phyloP scores from a whole-genome alignment of 108 stramenopile species.

The Pseudonitzschia multistriata region DNA sequence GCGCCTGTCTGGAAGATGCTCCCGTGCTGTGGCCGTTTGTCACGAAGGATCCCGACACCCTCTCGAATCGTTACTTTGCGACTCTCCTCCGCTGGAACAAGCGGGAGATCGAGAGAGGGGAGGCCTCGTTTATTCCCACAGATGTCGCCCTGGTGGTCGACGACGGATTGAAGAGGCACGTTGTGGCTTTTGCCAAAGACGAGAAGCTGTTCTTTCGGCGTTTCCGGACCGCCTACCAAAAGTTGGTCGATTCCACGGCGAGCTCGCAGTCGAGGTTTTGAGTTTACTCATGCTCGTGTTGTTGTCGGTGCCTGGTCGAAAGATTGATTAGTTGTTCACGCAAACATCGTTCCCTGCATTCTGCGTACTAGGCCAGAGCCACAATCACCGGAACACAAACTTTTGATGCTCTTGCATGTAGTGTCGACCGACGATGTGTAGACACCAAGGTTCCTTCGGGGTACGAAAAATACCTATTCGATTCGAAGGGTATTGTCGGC shows the following conservation, averaged over 20 bases:
- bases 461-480: too few relatives aligned
- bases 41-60: slow-evolving; percentile 36
- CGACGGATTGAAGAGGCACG: slow-evolving; percentile 38
- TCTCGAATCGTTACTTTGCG: slow-evolving; percentile 49
- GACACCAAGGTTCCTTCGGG: too few relatives aligned
- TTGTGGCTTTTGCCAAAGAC: slow-evolving; percentile 45
- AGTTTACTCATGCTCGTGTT: too few relatives aligned
- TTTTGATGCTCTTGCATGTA: too few relatives aligned
- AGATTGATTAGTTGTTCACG: too few relatives aligned
- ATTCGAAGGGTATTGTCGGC: too few relatives aligned
- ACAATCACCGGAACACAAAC: too few relatives aligned
- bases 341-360: too few relatives aligned
- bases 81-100: slow-evolving; percentile 49
- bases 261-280: not conserved
- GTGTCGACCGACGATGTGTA: too few relatives aligned
- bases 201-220: slow-evolving; percentile 29
- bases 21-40: slow-evolving; percentile 63
- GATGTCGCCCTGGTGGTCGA: slow-evolving; percentile 71
- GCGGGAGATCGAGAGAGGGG: slow-evolving; percentile 43
- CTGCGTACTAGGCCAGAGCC: too few relatives aligned
- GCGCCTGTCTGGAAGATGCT: slow-evolving; percentile 57
- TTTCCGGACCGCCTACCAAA: slow-evolving; percentile 45
- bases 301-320: too few relatives aligned
- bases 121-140: slow-evolving; percentile 62
- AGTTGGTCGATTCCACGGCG: slow-evolving; percentile 46